Evolutionary conservation across 345 rosid species (phyloP).

Genomic region (Hevea brasiliensis): DNA sequence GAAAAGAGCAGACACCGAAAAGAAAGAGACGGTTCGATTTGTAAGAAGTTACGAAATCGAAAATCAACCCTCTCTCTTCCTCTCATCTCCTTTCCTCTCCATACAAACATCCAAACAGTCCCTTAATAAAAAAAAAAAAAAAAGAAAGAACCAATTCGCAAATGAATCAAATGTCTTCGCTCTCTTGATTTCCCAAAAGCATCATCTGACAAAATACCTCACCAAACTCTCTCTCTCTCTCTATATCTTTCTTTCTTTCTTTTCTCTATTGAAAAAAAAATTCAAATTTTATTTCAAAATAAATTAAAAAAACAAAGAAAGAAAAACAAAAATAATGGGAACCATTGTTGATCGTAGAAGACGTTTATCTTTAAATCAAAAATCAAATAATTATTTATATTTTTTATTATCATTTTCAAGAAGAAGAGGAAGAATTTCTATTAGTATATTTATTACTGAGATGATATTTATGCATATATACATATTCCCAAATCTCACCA

Average conservation of each 20-base stretch:
- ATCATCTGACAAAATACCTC: slow-evolving; percentile 39
- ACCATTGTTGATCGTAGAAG: too few species aligned
- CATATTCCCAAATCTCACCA: slow-evolving; percentile 36
- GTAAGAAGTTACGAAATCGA: background rate
- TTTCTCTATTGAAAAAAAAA: too few species aligned
- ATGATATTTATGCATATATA: slow-evolving; percentile 24
- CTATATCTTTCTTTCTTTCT: background rate
- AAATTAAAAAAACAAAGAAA: slow-evolving; percentile 2
- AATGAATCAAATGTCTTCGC: slow-evolving; percentile 21
- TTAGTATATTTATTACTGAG: slow-evolving; percentile 3
- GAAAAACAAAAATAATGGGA: slow-evolving; percentile 15
- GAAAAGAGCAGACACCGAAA: background rate
- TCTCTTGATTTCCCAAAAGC: slow-evolving; percentile 15
- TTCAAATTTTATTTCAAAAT: background rate
- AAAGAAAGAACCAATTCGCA: slow-evolving; percentile 6
- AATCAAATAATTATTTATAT: slow-evolving; percentile 6
- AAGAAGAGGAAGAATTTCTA: background rate
- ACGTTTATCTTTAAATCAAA: slow-evolving; percentile 21
- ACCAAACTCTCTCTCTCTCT: slow-evolving; percentile 30
- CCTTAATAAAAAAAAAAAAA: background rate
- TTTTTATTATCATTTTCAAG: background rate
- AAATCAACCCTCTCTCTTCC: background rate
- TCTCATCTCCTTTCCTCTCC: background rate
- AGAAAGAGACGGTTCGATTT: slow-evolving; percentile 21
- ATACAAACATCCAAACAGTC: background rate